These are phyloP conservation scores for Adiantum capillusveneris DNA, from an alignment of 75 land plant genomes.

Conservation along the genomic window DNA sequence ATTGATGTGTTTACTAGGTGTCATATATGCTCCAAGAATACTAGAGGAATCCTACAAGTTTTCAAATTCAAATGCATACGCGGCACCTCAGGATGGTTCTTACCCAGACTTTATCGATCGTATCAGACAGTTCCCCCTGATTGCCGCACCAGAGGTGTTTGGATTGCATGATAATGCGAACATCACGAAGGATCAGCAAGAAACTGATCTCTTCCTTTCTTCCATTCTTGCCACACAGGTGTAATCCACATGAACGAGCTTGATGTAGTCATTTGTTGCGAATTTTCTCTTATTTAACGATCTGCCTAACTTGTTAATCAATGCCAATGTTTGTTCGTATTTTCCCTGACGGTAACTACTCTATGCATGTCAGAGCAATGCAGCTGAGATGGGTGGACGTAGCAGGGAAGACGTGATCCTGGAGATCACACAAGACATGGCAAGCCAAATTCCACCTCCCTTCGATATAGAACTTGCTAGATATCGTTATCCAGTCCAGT, in stretches of 20 bases:
- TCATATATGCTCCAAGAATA: slow-evolving; percentile 24
- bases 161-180: slow-evolving; percentile 38
- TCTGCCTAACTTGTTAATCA: too few relatives aligned
- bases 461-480: slow-evolving; percentile 32
- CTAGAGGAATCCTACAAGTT: slow-evolving; percentile 15
- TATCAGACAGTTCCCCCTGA: slow-evolving; percentile 23
- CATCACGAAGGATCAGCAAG: slow-evolving; percentile 37
- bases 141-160: slow-evolving; percentile 31
- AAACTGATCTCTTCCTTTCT: slow-evolving; percentile 22
- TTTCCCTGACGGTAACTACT: too few relatives aligned
- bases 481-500: slow-evolving; percentile 24
- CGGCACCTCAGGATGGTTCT: slow-evolving; percentile 25
- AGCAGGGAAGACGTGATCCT: slow-evolving; percentile 33
- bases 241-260: not conserved
- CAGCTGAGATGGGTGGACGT: slow-evolving; percentile 12
- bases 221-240: slow-evolving; percentile 33
- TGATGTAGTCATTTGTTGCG: not conserved
- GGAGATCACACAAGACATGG: slow-evolving; percentile 20
- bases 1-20: slow-evolving; percentile 17
- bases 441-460: slow-evolving; percentile 16
- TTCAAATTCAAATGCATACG: slow-evolving; percentile 21
- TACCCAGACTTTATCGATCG: slow-evolving; percentile 30
- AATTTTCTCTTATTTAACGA: not conserved
- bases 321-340: too few relatives aligned
- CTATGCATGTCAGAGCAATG: slow-evolving; percentile 18